Evolutionary conservation across 1,139 yeast genomes (phyloP).

Genomic region (Magnusiomyces paraingens): DNA sequence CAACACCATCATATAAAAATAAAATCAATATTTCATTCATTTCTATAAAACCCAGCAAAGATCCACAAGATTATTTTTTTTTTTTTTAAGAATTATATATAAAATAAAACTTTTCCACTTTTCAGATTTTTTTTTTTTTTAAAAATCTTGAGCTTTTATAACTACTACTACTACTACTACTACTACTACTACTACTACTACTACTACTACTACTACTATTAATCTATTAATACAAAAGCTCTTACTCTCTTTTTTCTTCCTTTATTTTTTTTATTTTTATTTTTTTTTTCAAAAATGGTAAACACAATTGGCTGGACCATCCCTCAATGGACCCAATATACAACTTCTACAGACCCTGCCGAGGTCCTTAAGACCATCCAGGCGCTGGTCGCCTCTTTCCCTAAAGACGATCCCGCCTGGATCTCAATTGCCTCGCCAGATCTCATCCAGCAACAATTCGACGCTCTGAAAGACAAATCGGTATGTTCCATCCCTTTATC

Average conservation of each 20-base stretch:
- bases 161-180: background rate
- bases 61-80: background rate
- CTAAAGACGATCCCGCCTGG: constrained; percentile 46
- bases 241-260: background rate
- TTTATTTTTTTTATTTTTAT: background rate
- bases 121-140: background rate
- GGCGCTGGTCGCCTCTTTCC: constrained; percentile 4
- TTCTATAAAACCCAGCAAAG: no score
- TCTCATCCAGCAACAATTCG: constrained; percentile 57
- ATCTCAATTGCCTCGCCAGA: constrained; percentile 63
- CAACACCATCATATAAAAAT: no score
- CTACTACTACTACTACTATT: constrained; percentile 3
- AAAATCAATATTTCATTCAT: no score
- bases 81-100: background rate
- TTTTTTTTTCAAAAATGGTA: background rate
- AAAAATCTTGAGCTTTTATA: background rate
- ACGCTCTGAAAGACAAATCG: constrained; percentile 14
- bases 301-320: constrained; percentile 49
- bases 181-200: constrained; percentile 4
- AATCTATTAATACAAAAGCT: background rate
- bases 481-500: constrained; percentile 12
- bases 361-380: constrained; percentile 50
- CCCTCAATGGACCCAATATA: constrained; percentile 66
- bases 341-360: constrained; percentile 53
- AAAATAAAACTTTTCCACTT: background rate